Percentiles rank a stretch among this genome's conserved stretches.
phyloP scores from a whole-genome alignment of 495 filamentous ascomycete species.

The Hypoxylon perforatum region DNA sequence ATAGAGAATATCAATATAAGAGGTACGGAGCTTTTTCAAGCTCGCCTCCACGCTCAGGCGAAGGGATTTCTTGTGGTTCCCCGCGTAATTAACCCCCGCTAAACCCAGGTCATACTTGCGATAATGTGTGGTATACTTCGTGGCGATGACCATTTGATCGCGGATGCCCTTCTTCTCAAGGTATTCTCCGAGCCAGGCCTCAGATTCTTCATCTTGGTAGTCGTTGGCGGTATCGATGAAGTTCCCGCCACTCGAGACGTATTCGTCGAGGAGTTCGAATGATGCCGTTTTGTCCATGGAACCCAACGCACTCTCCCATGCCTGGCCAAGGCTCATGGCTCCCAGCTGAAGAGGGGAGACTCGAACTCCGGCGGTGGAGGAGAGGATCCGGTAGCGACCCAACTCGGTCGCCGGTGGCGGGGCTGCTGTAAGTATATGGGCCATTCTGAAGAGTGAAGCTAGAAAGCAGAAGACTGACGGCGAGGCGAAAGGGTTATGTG shows the following conservation, averaged over 20 bases:
- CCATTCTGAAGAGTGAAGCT: conserved; percentile 7
- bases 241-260: conserved; percentile 69
- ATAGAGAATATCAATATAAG: conserved; percentile 74
- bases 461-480: conserved; percentile 2
- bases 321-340: conserved; percentile 70
- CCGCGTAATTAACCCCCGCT: no score
- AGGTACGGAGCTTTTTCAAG: conserved; percentile 71
- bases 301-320: conserved; percentile 50
- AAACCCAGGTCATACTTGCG: conserved; percentile 28
- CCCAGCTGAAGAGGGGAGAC: conserved; percentile 72
- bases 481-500: conserved; percentile 4
- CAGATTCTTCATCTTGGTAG: conserved; percentile 73
- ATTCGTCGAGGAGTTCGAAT: conserved; percentile 65
- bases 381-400: conserved; percentile 69
- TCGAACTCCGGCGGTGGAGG: conserved; percentile 66
- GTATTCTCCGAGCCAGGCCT: conserved; percentile 75
- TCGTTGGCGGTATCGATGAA: conserved; percentile 77
- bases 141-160: conserved; percentile 63
- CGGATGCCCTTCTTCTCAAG: conserved; percentile 60
- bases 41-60: conserved; percentile 64
- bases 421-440: conserved; percentile 40
- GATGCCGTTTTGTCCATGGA: conserved; percentile 36
- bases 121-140: conserved; percentile 45
- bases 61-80: conserved; percentile 52
- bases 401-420: conserved; percentile 66